A percentile compares a stretch with the other conserved stretches of the same genome.
phyloP scores from a whole-genome alignment of 2,329 filamentous ascomycete genomes.

The Microascus cirrosus region DNA sequence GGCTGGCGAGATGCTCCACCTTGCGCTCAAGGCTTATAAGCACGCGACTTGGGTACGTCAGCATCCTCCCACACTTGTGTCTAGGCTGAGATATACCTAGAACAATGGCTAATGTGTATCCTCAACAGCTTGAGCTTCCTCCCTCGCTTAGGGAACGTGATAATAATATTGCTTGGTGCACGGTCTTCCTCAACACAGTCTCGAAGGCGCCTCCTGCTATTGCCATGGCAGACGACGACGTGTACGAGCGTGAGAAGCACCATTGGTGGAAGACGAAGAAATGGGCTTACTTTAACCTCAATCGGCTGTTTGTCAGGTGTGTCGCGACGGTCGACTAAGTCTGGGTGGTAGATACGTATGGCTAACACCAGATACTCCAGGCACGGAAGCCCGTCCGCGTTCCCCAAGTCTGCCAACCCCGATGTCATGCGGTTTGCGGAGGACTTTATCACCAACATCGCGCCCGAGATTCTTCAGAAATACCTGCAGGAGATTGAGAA shows the following conservation, averaged over 20 bases:
- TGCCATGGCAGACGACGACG: conserved; percentile 68
- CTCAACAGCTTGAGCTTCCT: conserved; percentile 68
- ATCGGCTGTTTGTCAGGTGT: conserved; percentile 85
- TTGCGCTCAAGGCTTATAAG: conserved; percentile 94
- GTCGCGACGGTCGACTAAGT: conserved; percentile 10
- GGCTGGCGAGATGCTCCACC: conserved; percentile 91
- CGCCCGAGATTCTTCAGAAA: conserved; percentile 89
- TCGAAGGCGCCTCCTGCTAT: conserved; percentile 71
- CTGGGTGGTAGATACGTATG: not conserved
- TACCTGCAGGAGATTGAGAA: conserved; percentile 94
- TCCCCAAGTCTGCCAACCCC: conserved; percentile 60
- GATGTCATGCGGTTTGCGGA: conserved; percentile 69
- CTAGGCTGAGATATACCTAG: not conserved
- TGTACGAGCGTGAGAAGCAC: conserved; percentile 79
- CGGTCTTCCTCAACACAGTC: conserved; percentile 83
- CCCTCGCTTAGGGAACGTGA: conserved; percentile 66
- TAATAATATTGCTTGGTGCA: conserved; percentile 90
- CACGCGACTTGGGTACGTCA: conserved; percentile 78
- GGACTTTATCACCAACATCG: conserved; percentile 81
- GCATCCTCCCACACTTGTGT: conserved; percentile 6
- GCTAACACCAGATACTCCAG: conserved; percentile 27
- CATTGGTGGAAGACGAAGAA: conserved; percentile 99
- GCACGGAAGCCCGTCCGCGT: conserved; percentile 75
- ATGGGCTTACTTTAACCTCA: conserved; percentile 97
- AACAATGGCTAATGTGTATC: not conserved